Evolutionary conservation across 139 green algal species (phyloP).

Genomic region (Tetradesmus lagerheimii): DNA sequence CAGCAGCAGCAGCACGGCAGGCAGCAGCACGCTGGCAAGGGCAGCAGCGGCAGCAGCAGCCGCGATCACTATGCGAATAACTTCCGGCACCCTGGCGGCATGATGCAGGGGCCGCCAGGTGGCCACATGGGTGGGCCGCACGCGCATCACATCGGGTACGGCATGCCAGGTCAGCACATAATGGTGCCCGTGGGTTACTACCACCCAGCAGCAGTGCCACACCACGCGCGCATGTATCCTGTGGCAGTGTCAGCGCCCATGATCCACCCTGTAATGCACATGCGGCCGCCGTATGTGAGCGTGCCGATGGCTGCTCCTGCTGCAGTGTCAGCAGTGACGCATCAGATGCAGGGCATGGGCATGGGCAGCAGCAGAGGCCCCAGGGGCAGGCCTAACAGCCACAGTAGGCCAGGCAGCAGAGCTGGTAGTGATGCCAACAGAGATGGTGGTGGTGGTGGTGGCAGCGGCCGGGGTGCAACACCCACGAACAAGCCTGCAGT

Average conservation of each 20-base stretch:
- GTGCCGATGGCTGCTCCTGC: not conserved
- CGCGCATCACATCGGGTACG: not conserved
- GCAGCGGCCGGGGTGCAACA: not conserved
- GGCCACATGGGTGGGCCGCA: not conserved
- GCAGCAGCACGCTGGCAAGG: not conserved
- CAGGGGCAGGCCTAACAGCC: not conserved
- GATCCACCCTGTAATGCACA: constrained; percentile 14
- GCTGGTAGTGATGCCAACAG: not conserved
- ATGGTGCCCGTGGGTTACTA: constrained; percentile 26
- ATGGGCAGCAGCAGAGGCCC: not conserved
- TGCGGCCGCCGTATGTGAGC: constrained; percentile 17
- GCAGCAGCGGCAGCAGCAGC: constrained; percentile 12
- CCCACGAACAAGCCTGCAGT: not conserved
- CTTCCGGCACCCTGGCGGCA: not conserved
- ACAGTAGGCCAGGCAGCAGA: not conserved
- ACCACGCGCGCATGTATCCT: not conserved
- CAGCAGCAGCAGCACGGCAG: not conserved
- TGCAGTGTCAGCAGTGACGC: not conserved
- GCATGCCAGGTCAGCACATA: not conserved
- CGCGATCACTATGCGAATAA: not conserved
- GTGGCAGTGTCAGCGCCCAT: constrained; percentile 12
- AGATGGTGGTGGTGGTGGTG: too few species aligned
- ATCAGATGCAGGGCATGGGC: constrained; percentile 1
- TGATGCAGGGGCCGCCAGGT: not conserved
- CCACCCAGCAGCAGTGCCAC: constrained; percentile 19